These are phyloP conservation scores for Aureobasidium sp. DNA, from an alignment of 2,329 filamentous ascomycete genomes.

Conservation along the genomic window DNA sequence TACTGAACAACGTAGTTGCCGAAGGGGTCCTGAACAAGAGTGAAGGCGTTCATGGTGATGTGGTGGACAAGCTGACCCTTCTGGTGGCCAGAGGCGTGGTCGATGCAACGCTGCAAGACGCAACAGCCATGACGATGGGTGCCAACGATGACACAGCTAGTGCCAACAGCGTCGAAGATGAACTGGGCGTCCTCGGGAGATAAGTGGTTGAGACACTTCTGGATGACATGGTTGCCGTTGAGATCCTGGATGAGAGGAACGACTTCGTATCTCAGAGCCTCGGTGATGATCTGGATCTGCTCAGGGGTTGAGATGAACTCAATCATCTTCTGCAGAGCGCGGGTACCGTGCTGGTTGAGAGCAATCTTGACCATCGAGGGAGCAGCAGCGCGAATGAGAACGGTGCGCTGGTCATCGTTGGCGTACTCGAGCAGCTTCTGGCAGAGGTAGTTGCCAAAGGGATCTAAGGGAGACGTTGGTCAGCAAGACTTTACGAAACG, in stretches of 20 bases:
- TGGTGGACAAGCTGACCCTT: conserved; percentile 78
- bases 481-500: not conserved
- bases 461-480: conserved; percentile 49
- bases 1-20: conserved; percentile 99
- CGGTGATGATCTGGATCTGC: conserved; percentile 82
- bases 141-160: conserved; percentile 79
- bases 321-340: conserved; percentile 98
- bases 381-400: conserved; percentile 83
- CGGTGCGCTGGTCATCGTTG: conserved; percentile 89
- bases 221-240: conserved; percentile 98
- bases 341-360: conserved; percentile 92
- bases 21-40: conserved; percentile 91
- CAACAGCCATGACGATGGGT: conserved; percentile 98
- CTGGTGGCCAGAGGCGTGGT: conserved; percentile 86
- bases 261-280: conserved; percentile 73
- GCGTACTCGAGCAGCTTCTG: conserved; percentile 96
- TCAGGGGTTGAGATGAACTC: conserved; percentile 83
- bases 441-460: conserved; percentile 98
- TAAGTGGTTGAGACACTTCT: conserved; percentile 97
- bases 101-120: conserved; percentile 95
- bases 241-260: conserved; percentile 94
- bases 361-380: conserved; percentile 87
- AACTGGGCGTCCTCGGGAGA: conserved; percentile 79
- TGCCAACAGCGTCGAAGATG: conserved; percentile 91
- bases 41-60: conserved; percentile 82